phyloP scores from a whole-genome alignment of 345 rosid genomes.

The Melastoma malabathricum region DNA sequence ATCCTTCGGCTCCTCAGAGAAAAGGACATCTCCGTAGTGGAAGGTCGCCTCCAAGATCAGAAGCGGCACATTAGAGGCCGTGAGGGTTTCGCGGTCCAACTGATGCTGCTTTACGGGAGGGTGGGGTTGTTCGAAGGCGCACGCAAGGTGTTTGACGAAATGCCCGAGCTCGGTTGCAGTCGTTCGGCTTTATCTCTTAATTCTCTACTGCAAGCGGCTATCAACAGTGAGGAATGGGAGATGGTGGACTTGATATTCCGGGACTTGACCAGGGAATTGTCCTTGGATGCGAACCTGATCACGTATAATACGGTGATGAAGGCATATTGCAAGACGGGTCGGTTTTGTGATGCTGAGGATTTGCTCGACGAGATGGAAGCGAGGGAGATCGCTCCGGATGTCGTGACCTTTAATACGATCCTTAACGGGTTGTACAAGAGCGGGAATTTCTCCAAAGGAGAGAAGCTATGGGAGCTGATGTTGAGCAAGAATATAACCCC shows the following conservation, averaged over 20 bases:
- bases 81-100: constrained; percentile 12
- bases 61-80: constrained; percentile 12
- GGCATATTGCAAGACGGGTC: constrained; percentile 18
- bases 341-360: constrained; percentile 11
- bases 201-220: constrained; percentile 13
- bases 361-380: constrained; percentile 16
- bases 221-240: constrained; percentile 11
- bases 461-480: constrained; percentile 19
- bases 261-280: constrained; percentile 10
- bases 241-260: constrained; percentile 7
- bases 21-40: constrained; percentile 11
- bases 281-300: constrained; percentile 11
- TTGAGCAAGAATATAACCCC: constrained; percentile 14
- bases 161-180: constrained; percentile 15
- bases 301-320: constrained; percentile 16
- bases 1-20: constrained; percentile 14
- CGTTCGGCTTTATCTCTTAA: constrained; percentile 19
- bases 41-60: constrained; percentile 18
- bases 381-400: constrained; percentile 10
- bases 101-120: constrained; percentile 15
- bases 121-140: constrained; percentile 21
- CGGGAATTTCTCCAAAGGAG: constrained; percentile 18
- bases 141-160: constrained; percentile 27
- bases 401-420: constrained; percentile 18
- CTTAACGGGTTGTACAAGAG: constrained; percentile 13